phyloP scores from a whole-genome alignment of 2,329 filamentous ascomycete species.

The Penicillium occitanis region DNA sequence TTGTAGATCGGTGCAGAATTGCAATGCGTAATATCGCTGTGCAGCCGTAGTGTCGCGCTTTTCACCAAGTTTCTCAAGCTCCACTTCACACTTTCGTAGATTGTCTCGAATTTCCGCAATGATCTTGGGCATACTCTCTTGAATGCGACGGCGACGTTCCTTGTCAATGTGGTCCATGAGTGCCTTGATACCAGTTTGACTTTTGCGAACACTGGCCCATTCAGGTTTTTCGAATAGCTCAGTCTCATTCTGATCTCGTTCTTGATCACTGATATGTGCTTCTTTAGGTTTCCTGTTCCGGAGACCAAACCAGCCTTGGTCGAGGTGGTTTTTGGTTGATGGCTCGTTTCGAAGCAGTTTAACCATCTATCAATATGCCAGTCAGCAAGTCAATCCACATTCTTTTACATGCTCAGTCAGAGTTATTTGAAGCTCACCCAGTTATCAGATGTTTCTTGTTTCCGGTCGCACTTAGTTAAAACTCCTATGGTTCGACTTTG shows the following conservation, averaged over 20 bases:
- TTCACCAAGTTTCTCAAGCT: slow-evolving; percentile 14
- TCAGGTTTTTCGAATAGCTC: slow-evolving; percentile 3
- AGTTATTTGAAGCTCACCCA: slow-evolving; percentile 15
- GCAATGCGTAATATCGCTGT: slow-evolving; percentile 20
- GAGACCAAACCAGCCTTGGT: slow-evolving; percentile 25
- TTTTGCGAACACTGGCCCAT: slow-evolving; percentile 17
- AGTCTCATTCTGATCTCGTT: slow-evolving; percentile 20
- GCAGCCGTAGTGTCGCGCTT: slow-evolving; percentile 6
- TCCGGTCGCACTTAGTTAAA: slow-evolving; percentile 23
- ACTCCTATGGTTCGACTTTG: slow-evolving; percentile 23
- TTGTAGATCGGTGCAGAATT: slow-evolving; percentile 24
- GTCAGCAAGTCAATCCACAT: neutral
- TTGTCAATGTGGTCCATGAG: slow-evolving; percentile 24
- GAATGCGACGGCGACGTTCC: slow-evolving; percentile 22
- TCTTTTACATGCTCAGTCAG: neutral
- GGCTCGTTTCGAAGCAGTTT: slow-evolving; percentile 24
- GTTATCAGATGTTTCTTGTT: slow-evolving; percentile 22
- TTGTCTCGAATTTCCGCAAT: slow-evolving; percentile 22
- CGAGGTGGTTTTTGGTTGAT: slow-evolving; percentile 19
- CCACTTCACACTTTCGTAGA: neutral
- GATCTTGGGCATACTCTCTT: slow-evolving; percentile 22
- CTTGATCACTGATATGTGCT: slow-evolving; percentile 15
- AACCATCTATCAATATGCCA: slow-evolving; percentile 20
- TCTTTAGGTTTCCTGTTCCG: slow-evolving; percentile 23
- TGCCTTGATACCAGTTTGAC: slow-evolving; percentile 21